phyloP scores from a whole-genome alignment of 2,329 filamentous ascomycete genomes.

The Fusarium marasasianum region DNA sequence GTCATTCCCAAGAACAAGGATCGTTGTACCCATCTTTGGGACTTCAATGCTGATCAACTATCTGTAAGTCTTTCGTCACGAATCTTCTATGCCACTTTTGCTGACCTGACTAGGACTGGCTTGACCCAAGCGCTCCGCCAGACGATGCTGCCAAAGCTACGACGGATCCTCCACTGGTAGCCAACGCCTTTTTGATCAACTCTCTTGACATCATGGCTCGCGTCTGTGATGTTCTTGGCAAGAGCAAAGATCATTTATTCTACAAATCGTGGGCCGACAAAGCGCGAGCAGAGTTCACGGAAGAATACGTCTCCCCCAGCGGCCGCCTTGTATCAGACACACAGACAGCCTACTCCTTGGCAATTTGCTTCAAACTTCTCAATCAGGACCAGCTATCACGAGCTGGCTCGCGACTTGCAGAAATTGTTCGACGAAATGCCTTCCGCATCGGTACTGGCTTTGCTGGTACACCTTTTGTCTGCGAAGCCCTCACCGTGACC shows the following conservation, averaged over 20 bases:
- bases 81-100: fast-evolving
- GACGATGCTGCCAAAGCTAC: slow-evolving; percentile 51
- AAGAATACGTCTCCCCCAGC: slow-evolving; percentile 38
- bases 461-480: slow-evolving; percentile 52
- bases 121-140: slow-evolving; percentile 57
- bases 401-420: slow-evolving; percentile 23
- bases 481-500: slow-evolving; percentile 31
- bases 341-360: slow-evolving; percentile 37
- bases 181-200: slow-evolving; percentile 58
- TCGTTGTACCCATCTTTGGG: slow-evolving; percentile 53
- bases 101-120: slow-evolving; percentile 55
- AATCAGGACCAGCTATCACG: not conserved
- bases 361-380: slow-evolving; percentile 37
- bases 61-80: slow-evolving; percentile 10
- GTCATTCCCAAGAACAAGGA: slow-evolving; percentile 45
- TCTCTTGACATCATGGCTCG: slow-evolving; percentile 51
- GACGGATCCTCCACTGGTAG: slow-evolving; percentile 53
- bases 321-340: slow-evolving; percentile 36
- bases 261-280: slow-evolving; percentile 23
- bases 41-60: slow-evolving; percentile 29
- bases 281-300: slow-evolving; percentile 21
- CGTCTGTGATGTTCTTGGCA: slow-evolving; percentile 47
- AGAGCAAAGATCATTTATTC: slow-evolving; percentile 18
- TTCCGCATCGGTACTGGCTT: slow-evolving; percentile 40
- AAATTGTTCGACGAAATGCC: slow-evolving; percentile 28